Evolutionary conservation across 129 eudicot genomes (phyloP).

Genomic region (Gnaphalium uliginosum): DNA sequence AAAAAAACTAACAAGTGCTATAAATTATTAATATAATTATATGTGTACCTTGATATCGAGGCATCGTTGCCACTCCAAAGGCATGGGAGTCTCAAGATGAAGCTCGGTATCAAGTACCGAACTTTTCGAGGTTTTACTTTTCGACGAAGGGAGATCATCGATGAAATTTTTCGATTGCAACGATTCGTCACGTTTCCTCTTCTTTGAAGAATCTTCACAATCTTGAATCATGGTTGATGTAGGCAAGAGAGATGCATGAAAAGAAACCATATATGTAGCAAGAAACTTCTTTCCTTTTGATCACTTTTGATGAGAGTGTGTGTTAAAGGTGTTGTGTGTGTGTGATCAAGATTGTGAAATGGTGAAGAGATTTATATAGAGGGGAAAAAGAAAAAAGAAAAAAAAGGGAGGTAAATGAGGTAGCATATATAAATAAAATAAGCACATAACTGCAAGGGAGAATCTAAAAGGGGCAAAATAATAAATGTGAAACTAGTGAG

Average conservation of each 20-base stretch:
- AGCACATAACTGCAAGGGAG: slow-evolving; percentile 45
- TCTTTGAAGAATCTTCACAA: slow-evolving; percentile 44
- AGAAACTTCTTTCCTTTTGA: neutral
- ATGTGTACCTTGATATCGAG: slow-evolving; percentile 74
- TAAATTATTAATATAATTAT: neutral
- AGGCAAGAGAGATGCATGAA: slow-evolving; percentile 49
- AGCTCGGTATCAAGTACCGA: slow-evolving; percentile 43
- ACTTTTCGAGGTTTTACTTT: slow-evolving; percentile 25
- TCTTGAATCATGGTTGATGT: slow-evolving; percentile 42
- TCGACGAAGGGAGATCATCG: slow-evolving; percentile 9
- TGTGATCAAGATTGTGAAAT: slow-evolving; percentile 28
- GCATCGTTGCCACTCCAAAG: slow-evolving; percentile 88
- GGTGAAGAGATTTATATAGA: slow-evolving; percentile 51
- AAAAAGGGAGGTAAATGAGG: slow-evolving; percentile 27
- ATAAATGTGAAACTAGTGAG: slow-evolving; percentile 51
- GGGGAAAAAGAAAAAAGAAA: slow-evolving; percentile 7
- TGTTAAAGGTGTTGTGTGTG: slow-evolving; percentile 23
- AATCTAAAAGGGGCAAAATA: slow-evolving; percentile 58
- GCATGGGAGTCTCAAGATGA: slow-evolving; percentile 61
- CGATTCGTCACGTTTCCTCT: slow-evolving; percentile 51
- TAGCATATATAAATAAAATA: slow-evolving; percentile 32
- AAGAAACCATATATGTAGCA: slow-evolving; percentile 45
- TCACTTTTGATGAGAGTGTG: slow-evolving; percentile 19
- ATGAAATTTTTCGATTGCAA: slow-evolving; percentile 29
- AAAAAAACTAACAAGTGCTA: neutral